These are phyloP conservation scores for Pseudoscleropodium purum DNA, from an alignment of 225 moss, liverwort and hornwort species.

Conservation along the genomic window DNA sequence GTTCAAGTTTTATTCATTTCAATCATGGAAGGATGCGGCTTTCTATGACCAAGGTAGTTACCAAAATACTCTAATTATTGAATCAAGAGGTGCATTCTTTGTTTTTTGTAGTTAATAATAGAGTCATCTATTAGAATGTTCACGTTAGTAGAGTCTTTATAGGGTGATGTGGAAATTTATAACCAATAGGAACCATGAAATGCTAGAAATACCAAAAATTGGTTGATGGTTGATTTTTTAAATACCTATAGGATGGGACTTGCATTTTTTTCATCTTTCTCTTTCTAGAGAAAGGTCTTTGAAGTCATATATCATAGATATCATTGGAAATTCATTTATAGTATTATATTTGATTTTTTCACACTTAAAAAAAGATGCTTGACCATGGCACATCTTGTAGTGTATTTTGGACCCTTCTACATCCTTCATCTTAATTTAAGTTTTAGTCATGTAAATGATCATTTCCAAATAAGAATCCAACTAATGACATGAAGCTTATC, in stretches of 20 bases:
- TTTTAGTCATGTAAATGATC: not conserved
- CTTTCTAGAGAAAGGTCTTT: accelerated
- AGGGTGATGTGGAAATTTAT: not conserved
- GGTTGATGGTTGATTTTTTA: not conserved
- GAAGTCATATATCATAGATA: not conserved
- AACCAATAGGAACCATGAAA: accelerated
- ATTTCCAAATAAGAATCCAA: not conserved
- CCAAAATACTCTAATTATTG: not conserved
- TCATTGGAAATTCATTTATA: not conserved
- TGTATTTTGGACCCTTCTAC: not conserved
- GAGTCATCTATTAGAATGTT: accelerated
- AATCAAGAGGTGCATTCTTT: not conserved
- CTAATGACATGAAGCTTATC: not conserved
- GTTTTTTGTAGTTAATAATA: accelerated
- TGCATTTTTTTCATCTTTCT: not conserved
- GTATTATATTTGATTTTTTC: not conserved
- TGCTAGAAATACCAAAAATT: accelerated
- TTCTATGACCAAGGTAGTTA: not conserved
- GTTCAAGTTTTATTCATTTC: not conserved
- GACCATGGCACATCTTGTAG: accelerated
- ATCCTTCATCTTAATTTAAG: not conserved
- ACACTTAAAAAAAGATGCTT: not conserved
- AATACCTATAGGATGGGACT: accelerated
- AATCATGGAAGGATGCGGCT: accelerated
- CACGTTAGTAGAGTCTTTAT: accelerated